Evolutionary conservation across 2,329 filamentous ascomycete genomes (phyloP).

Genomic region (Ascochyta pisi): DNA sequence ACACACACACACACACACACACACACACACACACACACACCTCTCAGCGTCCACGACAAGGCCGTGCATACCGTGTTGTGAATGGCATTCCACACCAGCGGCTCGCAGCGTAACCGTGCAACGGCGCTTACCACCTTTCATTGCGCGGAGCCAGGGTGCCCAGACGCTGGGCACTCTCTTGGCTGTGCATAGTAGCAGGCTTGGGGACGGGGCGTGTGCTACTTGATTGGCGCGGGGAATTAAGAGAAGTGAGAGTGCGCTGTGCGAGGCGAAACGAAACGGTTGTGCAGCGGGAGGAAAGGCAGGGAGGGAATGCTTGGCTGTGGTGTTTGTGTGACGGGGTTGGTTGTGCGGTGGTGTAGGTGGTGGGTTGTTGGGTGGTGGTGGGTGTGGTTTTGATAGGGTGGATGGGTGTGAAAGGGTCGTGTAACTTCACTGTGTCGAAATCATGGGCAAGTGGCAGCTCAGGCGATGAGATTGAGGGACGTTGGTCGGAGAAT

Average conservation of each 20-base stretch:
- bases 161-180: background rate
- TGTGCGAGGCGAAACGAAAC: constrained; percentile 12
- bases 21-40: too few relatives aligned
- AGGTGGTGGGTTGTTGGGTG: background rate
- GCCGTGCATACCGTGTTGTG: too few relatives aligned
- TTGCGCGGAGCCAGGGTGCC: constrained; percentile 3
- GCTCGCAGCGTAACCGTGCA: too few relatives aligned
- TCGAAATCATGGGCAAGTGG: background rate
- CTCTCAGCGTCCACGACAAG: too few relatives aligned
- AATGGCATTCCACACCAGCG: too few relatives aligned
- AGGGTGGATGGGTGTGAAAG: background rate
- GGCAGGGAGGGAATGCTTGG: constrained; percentile 21
- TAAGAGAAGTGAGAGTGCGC: background rate
- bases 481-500: background rate
- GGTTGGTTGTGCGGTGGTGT: background rate
- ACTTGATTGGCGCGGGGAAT: constrained; percentile 8
- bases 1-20: too few relatives aligned
- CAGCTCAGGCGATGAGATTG: background rate
- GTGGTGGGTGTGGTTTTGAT: background rate
- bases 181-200: constrained; percentile 5
- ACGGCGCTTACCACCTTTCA: background rate
- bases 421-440: background rate
- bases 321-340: constrained; percentile 16
- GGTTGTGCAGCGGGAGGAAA: constrained; percentile 11
- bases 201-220: constrained; percentile 4